Evolutionary conservation across 2,329 filamentous ascomycete genomes (phyloP).

Genomic region (Dothidotthia symphoricarpi): DNA sequence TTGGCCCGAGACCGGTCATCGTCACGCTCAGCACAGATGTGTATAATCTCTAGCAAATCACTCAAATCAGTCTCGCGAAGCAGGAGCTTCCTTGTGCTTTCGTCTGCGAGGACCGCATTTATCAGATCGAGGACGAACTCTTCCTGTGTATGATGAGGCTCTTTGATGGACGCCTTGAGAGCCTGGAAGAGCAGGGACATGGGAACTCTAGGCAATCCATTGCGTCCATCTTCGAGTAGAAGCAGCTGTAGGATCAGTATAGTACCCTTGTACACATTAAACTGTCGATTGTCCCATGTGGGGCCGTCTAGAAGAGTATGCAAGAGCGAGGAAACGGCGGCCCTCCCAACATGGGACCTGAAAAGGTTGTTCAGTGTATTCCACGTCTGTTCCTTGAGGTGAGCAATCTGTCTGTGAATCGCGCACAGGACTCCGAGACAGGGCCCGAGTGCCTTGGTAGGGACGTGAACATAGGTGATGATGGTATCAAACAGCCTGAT

Average conservation of each 20-base stretch:
- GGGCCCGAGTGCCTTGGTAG: constrained; percentile 59
- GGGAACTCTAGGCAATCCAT: constrained; percentile 36
- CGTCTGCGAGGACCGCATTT: constrained; percentile 42
- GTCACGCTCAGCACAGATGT: constrained; percentile 49
- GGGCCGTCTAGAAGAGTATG: constrained; percentile 49
- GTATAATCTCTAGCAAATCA: constrained; percentile 59
- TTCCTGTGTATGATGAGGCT: constrained; percentile 31
- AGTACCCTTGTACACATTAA: constrained; percentile 30
- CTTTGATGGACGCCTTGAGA: constrained; percentile 32
- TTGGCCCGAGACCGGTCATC: constrained; percentile 24
- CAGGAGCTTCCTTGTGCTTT: constrained; percentile 56
- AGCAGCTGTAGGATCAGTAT: constrained; percentile 33
- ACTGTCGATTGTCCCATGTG: constrained; percentile 20
- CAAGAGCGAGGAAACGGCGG: constrained; percentile 64
- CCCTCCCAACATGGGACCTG: constrained; percentile 70
- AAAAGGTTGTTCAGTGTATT: constrained; percentile 68
- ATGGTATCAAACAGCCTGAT: constrained; percentile 68
- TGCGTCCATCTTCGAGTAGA: constrained; percentile 33
- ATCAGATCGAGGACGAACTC: constrained; percentile 55
- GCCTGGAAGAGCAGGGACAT: constrained; percentile 37
- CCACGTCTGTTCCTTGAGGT: constrained; percentile 65
- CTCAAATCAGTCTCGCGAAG: constrained; percentile 67
- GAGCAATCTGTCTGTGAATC: constrained; percentile 65
- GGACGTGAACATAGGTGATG: constrained; percentile 70
- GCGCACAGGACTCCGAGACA: constrained; percentile 71